phyloP scores from a whole-genome alignment of 2,329 filamentous ascomycete genomes.

The Curvularia lunata region DNA sequence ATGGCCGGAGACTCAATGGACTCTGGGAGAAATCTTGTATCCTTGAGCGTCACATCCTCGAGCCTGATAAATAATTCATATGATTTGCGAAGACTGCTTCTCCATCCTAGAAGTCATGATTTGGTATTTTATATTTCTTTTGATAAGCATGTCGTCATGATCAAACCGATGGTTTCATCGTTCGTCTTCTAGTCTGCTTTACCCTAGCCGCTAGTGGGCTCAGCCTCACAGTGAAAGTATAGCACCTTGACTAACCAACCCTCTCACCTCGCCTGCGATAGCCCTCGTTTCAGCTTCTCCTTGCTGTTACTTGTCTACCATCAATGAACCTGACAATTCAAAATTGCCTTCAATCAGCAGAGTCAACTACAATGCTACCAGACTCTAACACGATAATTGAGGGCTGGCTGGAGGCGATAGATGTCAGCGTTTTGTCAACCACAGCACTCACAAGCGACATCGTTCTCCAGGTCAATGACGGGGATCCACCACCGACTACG shows the following conservation, averaged over 20 bases:
- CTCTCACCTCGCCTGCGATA: neutral
- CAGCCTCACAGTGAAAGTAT: neutral
- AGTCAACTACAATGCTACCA: neutral
- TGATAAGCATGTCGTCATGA: neutral
- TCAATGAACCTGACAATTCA: neutral
- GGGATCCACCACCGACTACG: neutral
- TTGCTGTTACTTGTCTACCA: neutral
- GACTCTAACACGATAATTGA: neutral
- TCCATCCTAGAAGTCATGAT: neutral
- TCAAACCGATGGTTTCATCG: neutral
- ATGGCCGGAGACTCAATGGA: neutral
- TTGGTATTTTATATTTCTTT: neutral
- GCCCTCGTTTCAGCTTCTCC: neutral
- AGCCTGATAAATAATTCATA: too few species aligned
- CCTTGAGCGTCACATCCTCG: neutral
- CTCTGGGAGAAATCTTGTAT: neutral
- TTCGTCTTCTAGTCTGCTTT: neutral
- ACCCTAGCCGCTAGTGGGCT: neutral
- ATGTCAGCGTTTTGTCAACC: neutral
- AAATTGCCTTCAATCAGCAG: neutral
- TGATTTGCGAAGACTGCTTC: neutral
- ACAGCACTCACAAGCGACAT: neutral
- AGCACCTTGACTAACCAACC: neutral
- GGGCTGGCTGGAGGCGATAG: neutral
- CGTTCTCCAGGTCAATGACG: neutral